A percentile compares a stretch with the other conserved stretches of the same genome.
phyloP scores from a whole-genome alignment of 495 filamentous ascomycete species.

The Daldinia vernicosa region DNA sequence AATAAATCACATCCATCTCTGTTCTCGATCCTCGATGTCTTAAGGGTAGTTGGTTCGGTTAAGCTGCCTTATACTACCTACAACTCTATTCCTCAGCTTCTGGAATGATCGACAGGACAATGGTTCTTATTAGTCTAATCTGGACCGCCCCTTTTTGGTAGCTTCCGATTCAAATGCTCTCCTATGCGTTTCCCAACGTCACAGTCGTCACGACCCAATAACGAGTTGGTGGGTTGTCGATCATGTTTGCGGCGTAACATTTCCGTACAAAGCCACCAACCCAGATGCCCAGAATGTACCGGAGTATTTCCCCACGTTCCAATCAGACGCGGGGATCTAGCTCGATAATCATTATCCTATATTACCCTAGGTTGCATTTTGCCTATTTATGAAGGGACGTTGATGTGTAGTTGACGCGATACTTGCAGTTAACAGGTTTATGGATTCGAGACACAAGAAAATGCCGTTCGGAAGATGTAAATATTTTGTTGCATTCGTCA shows the following conservation, averaged over 20 bases:
- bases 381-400: constrained; percentile 34
- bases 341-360: constrained; percentile 37
- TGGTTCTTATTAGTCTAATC: constrained; percentile 22
- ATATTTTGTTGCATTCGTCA: constrained; percentile 1
- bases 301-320: constrained; percentile 23
- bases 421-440: constrained; percentile 2
- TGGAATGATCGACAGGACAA: constrained; percentile 21
- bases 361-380: constrained; percentile 39
- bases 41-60: constrained; percentile 26
- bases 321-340: constrained; percentile 26
- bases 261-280: constrained; percentile 12
- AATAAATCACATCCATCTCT: constrained; percentile 4
- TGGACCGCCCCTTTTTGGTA: constrained; percentile 24
- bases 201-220: constrained; percentile 23
- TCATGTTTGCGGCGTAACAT: constrained; percentile 30
- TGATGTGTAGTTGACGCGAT: constrained; percentile 24
- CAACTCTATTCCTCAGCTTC: constrained; percentile 18
- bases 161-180: constrained; percentile 20
- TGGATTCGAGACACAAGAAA: not conserved
- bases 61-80: constrained; percentile 13
- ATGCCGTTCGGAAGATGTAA: constrained; percentile 2
- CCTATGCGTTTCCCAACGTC: constrained; percentile 13
- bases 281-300: constrained; percentile 23
- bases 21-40: constrained; percentile 19
- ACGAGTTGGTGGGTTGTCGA: constrained; percentile 17